Evolutionary conservation across 2,329 filamentous ascomycete species (phyloP), one percentile per base, ranked within the genome.

Genomic region (Leptographium radiaticola): DNA sequence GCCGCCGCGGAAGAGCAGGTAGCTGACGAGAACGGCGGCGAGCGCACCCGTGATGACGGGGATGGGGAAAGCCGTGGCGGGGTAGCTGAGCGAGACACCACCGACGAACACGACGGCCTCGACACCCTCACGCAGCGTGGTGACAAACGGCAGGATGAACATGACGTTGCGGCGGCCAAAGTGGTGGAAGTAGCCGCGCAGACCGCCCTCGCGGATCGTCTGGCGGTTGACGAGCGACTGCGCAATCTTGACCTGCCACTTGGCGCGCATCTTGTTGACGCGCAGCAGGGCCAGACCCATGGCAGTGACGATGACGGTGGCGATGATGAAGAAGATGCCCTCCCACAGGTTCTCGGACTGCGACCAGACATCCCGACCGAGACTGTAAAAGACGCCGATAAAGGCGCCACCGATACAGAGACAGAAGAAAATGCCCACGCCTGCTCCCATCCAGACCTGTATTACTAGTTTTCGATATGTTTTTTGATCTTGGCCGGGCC

Each of bases 61-160:
- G 6, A 95, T 70, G 2, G 89, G 89, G 51, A 95, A 86, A 0
- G 89, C 76, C 7, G 77, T 80, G 2, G 87, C 87, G 0, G 88
- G 87, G 4, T 86, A 73, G 1, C 82, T 80, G 53, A 95, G 81
- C 4, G 85, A 84, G 6, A 95, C 89, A 20, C 89, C 89, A 16
- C 87, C 87, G 52, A 94, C 81, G 66, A 94, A 95, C 30, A 95
- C 79, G 39, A 95, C 84, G 0, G 86, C 87, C 66, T 95, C 89
- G 34, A 95, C 78, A 3, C 89, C 89, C 66, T 95, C 89, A 39
- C 89, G 76, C 15, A 95, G 70, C n/a, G 93, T 85, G 0, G 89
- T 95, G 64, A 95, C 76, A 68, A 95, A 94, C 1, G 89, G 89
- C 53, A 95, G 72, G 47, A 87, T 68, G 66, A 94, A 93, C 85